phyloP scores from a whole-genome alignment of 2,329 filamentous ascomycete species.

The Colletotrichum cuscutae region DNA sequence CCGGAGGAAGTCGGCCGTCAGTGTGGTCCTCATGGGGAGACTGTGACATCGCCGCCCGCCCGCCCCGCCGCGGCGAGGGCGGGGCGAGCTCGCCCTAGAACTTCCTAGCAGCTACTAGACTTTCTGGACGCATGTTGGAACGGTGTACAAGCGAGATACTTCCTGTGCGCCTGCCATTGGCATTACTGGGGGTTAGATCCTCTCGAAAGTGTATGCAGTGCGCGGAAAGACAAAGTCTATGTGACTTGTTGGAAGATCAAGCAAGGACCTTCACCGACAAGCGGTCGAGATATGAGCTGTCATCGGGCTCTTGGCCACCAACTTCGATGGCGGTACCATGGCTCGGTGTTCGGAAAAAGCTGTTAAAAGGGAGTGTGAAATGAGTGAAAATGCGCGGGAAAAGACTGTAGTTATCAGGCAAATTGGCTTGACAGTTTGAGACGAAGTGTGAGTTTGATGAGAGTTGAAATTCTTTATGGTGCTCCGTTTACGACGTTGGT shows the following conservation, averaged over 20 bases:
- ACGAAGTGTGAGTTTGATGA: background rate
- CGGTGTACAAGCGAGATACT: slow-evolving; percentile 9
- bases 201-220: background rate
- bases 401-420: background rate
- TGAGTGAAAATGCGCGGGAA: background rate
- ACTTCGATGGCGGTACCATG: background rate
- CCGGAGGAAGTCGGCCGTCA: slow-evolving; percentile 24
- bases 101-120: background rate
- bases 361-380: background rate
- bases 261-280: slow-evolving; percentile 5
- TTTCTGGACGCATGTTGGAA: slow-evolving; percentile 6
- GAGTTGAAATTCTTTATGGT: background rate
- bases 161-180: background rate
- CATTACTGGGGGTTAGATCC: slow-evolving; percentile 10
- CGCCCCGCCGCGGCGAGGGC: background rate
- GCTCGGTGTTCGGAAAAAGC: slow-evolving; percentile 16
- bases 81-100: background rate
- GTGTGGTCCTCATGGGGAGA: slow-evolving; percentile 3
- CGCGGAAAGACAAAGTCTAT: background rate
- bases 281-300: slow-evolving; percentile 19
- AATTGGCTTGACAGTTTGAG: background rate
- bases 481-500: background rate
- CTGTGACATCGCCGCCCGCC: slow-evolving; percentile 24
- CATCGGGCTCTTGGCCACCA: background rate
- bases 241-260: background rate